Evolutionary conservation across 1,284 basidiomycete species (phyloP), one percentile per base, ranked within the genome.

Genomic region (Sanguinoderma infundibulare): DNA sequence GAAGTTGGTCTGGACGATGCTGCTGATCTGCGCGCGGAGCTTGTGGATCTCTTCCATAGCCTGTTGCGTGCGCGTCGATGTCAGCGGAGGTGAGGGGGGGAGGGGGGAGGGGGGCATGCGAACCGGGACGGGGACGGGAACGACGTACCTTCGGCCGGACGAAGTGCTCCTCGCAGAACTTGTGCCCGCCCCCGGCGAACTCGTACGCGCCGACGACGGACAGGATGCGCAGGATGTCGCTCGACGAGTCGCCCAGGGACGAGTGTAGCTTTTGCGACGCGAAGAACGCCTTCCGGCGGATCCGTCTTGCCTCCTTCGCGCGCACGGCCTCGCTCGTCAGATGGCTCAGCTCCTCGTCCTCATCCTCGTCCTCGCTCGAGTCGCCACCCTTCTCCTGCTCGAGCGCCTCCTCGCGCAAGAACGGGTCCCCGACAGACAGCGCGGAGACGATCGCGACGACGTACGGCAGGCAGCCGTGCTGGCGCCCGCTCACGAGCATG

Each of bases 31-130:
- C 0, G 87, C 83, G 40, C 96, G 88, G n/a, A 99, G 83, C 75
- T 99, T 98, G 76, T 97, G 96, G 44, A 98, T 98, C 78, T 99
- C 98, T 77, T 98, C 94, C 96, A 99, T 99, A 0, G 96, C 94
- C 94, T 97, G 44, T n/a, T n/a, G n/a, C n/a, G n/a, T 20, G 10
- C 26, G 36, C 49, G 24, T 9, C 5, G 47, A 50, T 34, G 14
- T 6, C 10, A n/a, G n/a, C 22, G 24, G 38, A 10, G 2, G 26
- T 40, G 12, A 54, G 9, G 38, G 4, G 1, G 53, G 9, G 2
- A 12, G 39, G 4, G 30, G 36, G 36, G 30, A 22, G 2, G 20
- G 49, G 8, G 44, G 32, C 12, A 8, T 9, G 36, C 26, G 7
- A 26, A 9, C 8, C 34, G 17, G 26, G 26, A 28, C 6, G 30